Evolutionary conservation across 768 basidiomycete species (phyloP), one percentile per base, ranked within the genome.

Genomic region (Tulasnella sp.): DNA sequence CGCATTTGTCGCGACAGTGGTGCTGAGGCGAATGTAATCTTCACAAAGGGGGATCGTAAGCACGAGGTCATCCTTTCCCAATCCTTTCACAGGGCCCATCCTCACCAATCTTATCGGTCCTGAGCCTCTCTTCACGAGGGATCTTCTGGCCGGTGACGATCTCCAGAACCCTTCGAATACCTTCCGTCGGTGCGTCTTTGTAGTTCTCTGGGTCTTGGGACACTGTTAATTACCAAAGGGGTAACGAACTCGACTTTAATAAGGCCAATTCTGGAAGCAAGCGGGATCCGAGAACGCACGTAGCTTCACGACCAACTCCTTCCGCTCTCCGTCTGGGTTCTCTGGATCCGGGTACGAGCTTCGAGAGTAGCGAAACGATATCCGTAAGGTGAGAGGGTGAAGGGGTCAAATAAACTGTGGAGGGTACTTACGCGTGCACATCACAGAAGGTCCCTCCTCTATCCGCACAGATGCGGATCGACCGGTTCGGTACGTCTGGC

Each of bases 1-100:
- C 0, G 97, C 96, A 82, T 98, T 99, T 23, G 97, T 99, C 0
- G 96, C 96, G 4, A 98, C 95, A 0, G 97, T 99, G 0, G 96
- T 98, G 0, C 94, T 95, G 10, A 97, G 86, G 23, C 95, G 90
- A 80, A 97, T 94, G 82, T 95, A 96, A 82, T 97, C 95, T 74
- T 67, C 44, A 35, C 72, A 39, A 29, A 35, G 44, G 57, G 29
- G 57, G 3, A 23, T 51, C 51, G 29, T 32, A 37, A 42, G 46
- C 46, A 48, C 16, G 46, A 18, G 44, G n/a, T n/a, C n/a, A n/a
- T n/a, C n/a, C n/a, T n/a, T n/a, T n/a, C n/a, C n/a, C n/a, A n/a
- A n/a, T n/a, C n/a, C n/a, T n/a, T n/a, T 13, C 11, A 40, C 6
- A 3, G 40, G 9, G 40, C 40, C 55, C 2, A 29, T 73, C n/a